phyloP scores from a whole-genome alignment of 768 basidiomycete species.

The Lactarius indigo region DNA sequence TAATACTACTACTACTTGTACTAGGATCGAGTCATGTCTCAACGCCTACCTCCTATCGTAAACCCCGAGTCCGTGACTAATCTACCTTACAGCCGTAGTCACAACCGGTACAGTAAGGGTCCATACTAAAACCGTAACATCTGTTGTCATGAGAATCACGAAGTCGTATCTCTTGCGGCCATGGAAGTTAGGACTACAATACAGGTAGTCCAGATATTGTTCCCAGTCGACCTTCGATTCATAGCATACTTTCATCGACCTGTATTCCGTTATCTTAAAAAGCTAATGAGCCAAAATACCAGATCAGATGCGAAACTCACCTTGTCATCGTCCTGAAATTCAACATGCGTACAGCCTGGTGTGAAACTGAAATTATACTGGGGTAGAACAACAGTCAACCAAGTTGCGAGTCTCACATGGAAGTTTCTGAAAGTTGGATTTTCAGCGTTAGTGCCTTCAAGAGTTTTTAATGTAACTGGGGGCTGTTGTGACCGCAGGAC shows the following conservation, averaged over 20 bases:
- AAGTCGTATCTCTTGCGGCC: slow-evolving; percentile 25
- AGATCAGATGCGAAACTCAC: neutral
- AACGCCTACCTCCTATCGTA: too few species aligned
- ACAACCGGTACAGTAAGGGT: too few species aligned
- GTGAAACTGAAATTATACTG: neutral
- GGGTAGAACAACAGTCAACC: neutral
- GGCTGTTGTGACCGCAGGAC: neutral
- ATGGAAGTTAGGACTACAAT: slow-evolving; percentile 26
- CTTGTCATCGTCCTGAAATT: neutral
- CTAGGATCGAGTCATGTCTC: too few species aligned
- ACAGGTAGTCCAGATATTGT: slow-evolving; percentile 17
- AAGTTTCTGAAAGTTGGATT: neutral
- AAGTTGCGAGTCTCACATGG: neutral
- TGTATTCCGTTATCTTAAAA: slow-evolving; percentile 24
- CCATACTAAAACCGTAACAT: too few species aligned
- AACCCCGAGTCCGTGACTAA: too few species aligned
- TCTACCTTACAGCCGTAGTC: too few species aligned
- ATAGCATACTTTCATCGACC: slow-evolving; percentile 20
- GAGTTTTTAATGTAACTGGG: neutral
- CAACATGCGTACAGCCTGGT: neutral
- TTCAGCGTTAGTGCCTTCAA: neutral
- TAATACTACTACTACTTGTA: too few species aligned
- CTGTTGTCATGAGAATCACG: slow-evolving; percentile 29
- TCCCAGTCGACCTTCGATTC: slow-evolving; percentile 16
- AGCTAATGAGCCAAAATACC: neutral